Conservation (phyloP, 116 monocot species). For the Dioscorea cayenensis region DNA sequence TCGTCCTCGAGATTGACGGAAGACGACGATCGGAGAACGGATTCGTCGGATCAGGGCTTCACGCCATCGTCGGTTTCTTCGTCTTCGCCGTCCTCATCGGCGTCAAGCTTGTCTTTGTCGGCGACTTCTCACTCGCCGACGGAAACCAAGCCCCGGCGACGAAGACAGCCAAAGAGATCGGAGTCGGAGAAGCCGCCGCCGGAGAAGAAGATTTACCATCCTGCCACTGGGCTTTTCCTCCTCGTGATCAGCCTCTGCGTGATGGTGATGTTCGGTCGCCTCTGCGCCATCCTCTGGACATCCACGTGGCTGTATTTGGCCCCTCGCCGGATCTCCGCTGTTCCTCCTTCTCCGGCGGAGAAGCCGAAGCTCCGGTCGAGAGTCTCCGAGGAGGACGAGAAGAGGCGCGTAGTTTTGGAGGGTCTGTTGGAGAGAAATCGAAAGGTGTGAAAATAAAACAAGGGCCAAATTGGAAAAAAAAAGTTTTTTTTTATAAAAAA, state of each 20-base stretch:
- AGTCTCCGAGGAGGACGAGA: not conserved
- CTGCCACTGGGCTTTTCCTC: not conserved
- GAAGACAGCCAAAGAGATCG: not conserved
- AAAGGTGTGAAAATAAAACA: not conserved
- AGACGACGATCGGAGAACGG: not conserved
- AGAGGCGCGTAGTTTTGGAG: constrained; percentile 4
- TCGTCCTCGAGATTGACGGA: not conserved
- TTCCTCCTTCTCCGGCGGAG: not conserved
- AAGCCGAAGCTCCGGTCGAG: not conserved
- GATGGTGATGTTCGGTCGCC: constrained; percentile 11
- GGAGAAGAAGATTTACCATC: not conserved
- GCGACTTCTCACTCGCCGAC: not conserved
- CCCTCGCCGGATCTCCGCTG: not conserved
- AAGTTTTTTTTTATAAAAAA: no score
- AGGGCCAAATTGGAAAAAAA: no score
- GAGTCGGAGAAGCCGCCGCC: not conserved
- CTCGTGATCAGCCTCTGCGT: constrained; percentile 2
- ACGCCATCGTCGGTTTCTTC: not conserved
- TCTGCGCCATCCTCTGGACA: constrained; percentile 24
- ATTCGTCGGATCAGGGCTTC: not conserved
- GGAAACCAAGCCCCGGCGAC: not conserved
- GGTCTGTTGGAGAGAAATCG: constrained; percentile 4
- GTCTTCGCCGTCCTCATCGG: not conserved
- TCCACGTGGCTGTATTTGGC: constrained; percentile 16
- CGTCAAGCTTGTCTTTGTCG: not conserved